Evolutionary conservation across 1,139 yeast genomes (phyloP).

Genomic region (Yamadazyma siamensis): DNA sequence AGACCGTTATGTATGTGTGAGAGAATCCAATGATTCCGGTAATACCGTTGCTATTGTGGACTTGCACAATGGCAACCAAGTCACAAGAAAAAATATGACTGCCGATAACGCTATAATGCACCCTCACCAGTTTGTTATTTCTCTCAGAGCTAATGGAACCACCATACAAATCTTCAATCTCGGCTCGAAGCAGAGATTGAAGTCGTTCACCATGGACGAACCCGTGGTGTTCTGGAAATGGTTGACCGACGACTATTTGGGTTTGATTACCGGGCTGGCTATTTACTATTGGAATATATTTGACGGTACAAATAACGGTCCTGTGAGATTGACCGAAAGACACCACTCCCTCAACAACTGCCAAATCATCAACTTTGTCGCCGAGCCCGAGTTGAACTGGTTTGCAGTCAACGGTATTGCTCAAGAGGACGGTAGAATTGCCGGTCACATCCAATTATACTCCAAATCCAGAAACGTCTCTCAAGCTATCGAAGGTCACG

Average conservation of each 20-base stretch:
- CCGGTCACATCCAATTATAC: constrained; percentile 92
- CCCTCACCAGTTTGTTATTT: constrained; percentile 82
- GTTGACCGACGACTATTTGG: constrained; percentile 71
- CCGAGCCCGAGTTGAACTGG: constrained; percentile 85
- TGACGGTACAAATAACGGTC: constrained; percentile 77
- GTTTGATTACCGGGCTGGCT: constrained; percentile 76
- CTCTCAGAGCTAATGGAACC: constrained; percentile 93
- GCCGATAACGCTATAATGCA: constrained; percentile 99
- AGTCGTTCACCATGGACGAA: constrained; percentile 81
- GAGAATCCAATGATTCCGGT: constrained; percentile 74
- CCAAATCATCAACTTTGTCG: constrained; percentile 88
- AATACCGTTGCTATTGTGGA: constrained; percentile 92
- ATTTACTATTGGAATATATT: constrained; percentile 81
- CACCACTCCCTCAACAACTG: constrained; percentile 76
- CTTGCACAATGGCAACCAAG: constrained; percentile 69
- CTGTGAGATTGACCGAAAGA: constrained; percentile 75
- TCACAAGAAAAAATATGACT: constrained; percentile 84
- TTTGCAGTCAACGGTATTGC: constrained; percentile 93
- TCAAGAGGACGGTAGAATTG: constrained; percentile 91
- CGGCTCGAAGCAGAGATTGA: constrained; percentile 81
- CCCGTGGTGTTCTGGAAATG: constrained; percentile 97
- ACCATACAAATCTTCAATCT: constrained; percentile 92
- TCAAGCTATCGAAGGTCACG: constrained; percentile 98
- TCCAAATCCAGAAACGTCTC: constrained; percentile 87
- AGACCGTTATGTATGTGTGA: constrained; percentile 83